Conservation (phyloP, 306 rosid species). For the Citrullus mucosospermus region DNA sequence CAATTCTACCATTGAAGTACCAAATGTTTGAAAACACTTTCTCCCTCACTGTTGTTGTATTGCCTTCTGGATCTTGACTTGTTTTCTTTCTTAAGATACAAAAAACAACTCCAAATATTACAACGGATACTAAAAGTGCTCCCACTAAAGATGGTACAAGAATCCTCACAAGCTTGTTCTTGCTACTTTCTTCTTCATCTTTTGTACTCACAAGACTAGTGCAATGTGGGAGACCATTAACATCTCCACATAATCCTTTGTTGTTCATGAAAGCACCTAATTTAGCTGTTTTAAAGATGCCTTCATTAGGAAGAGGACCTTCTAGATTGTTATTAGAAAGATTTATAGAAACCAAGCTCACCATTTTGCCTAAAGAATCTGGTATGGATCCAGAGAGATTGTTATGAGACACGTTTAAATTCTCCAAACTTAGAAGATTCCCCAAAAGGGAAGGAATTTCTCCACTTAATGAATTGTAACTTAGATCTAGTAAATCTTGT, state of each 20-base stretch:
- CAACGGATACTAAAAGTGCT: slow-evolving; percentile 6
- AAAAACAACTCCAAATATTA: background rate
- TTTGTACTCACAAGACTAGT: background rate
- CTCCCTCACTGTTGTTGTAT: background rate
- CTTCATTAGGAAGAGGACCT: slow-evolving; percentile 24
- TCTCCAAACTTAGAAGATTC: slow-evolving; percentile 27
- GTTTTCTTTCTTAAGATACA: slow-evolving; percentile 8
- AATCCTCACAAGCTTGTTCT: slow-evolving; percentile 6
- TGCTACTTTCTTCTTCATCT: slow-evolving; percentile 5
- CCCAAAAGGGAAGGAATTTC: slow-evolving; percentile 23
- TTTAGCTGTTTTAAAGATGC: slow-evolving; percentile 24
- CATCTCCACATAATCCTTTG: slow-evolving; percentile 20
- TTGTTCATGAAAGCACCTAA: slow-evolving; percentile 27
- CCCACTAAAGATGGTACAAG: slow-evolving; percentile 23
- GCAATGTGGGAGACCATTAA: slow-evolving; percentile 21
- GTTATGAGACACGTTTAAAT: slow-evolving; percentile 39
- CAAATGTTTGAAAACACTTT: slow-evolving; percentile 24
- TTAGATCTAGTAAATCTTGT: slow-evolving; percentile 32
- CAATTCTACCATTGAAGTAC: slow-evolving; percentile 30
- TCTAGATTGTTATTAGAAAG: slow-evolving; percentile 40
- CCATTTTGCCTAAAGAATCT: slow-evolving; percentile 15
- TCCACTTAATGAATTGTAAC: slow-evolving; percentile 39
- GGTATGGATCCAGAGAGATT: slow-evolving; percentile 37
- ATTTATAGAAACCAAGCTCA: slow-evolving; percentile 27
- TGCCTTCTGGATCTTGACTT: background rate